Base-by-base conservation (phyloP, 2,329 filamentous ascomycete genomes). In the Colletotrichum tamarilloi region DNA sequence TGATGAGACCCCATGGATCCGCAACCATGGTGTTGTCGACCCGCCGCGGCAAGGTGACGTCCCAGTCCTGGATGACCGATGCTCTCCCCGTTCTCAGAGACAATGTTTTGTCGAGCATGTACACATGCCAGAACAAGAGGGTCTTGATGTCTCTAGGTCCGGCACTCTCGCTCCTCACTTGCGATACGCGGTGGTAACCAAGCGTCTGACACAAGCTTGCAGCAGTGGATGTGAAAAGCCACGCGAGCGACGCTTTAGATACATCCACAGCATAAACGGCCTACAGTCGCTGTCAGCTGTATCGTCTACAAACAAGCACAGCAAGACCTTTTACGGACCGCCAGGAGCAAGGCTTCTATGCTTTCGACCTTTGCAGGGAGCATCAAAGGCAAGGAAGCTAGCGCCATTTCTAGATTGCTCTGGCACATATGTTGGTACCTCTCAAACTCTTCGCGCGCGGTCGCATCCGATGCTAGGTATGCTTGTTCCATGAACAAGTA, bases 171-270 rank as follows among this genome's bases (percentile, higher is more conserved):
- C 80, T 76, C 14, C 80, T 80, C 38, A 81, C 78, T 3, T 77
- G 79, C 52, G 80, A 81, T 14, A 79, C 77, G 62, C 88, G 86
- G 77, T 92, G 91, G 73, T 90, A 92, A 3, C 91, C 91, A 4
- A 92, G 86, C 0, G 88, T 88, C 76, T 91, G 89, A 75, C 90
- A 92, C 65, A 93, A 83, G 64, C 89, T 86, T 14, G 88, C 87
- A 0, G 91, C 91, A 22, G 87, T 86, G 7, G 87, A 88, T 28
- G 87, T 88, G 22, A 93, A 82, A n/a, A 90, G 88, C 87, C 90
- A 92, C n/a, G 89, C 89, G 4, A 93, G 84, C 0, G 89, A 90
- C 1, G 90, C 89, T 52, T 90, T 89, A 4, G 90, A 91, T 16
- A 88, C 85, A 74, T 92, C 90, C 60, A 92, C 87, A 14, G 90